Percentiles rank a stretch among this genome's conserved stretches.
Conservation (phyloP, 768 basidiomycete genomes). For the Calocybe gangraenosa region DNA sequence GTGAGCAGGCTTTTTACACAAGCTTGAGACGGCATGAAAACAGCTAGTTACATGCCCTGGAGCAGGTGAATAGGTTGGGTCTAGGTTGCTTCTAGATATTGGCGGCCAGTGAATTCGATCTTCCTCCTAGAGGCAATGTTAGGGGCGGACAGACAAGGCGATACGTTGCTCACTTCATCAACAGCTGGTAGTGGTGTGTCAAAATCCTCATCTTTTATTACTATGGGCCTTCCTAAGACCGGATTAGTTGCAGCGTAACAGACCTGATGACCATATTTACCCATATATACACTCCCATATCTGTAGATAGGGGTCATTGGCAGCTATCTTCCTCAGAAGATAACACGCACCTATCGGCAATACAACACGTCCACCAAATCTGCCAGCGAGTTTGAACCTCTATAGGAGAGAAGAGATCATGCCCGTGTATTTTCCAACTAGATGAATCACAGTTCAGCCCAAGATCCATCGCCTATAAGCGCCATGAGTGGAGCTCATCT, state of each 20-base stretch:
- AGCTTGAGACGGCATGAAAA: conserved; percentile 51
- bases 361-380: conserved; percentile 77
- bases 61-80: conserved; percentile 42
- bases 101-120: conserved; percentile 56
- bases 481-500: conserved; percentile 2
- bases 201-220: conserved; percentile 66
- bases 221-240: conserved; percentile 54
- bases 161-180: conserved; percentile 37
- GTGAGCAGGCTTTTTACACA: conserved; percentile 41
- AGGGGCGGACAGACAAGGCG: conserved; percentile 1
- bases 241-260: conserved; percentile 8
- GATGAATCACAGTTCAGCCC: conserved; percentile 78
- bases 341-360: conserved; percentile 58
- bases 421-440: conserved; percentile 64
- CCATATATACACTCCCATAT: conserved; percentile 74
- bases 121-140: conserved; percentile 40
- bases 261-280: conserved; percentile 26
- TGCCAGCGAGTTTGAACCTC: conserved; percentile 72
- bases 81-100: conserved; percentile 30
- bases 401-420: conserved; percentile 54
- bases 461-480: conserved; percentile 65
- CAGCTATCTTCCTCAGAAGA: not conserved
- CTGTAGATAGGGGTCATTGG: conserved; percentile 26
- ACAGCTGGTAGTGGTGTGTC: conserved; percentile 61
- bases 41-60: conserved; percentile 46